phyloP scores from a whole-genome alignment of 2,329 filamentous ascomycete species.

The Epichloe uncinata region DNA sequence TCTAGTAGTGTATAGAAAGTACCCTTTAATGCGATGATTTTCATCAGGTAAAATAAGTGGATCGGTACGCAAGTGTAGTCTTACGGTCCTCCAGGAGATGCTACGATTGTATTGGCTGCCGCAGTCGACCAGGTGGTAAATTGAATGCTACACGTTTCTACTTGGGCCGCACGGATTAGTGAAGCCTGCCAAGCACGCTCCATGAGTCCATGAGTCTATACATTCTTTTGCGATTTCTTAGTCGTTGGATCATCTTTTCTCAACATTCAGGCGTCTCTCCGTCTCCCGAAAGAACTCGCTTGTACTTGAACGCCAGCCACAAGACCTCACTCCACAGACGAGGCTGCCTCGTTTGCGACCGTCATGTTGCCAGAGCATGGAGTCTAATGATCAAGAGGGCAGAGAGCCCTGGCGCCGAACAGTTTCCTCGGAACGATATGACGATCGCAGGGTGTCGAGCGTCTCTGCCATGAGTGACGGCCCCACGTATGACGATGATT shows the following conservation, averaged over 20 bases:
- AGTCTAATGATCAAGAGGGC: slow-evolving; percentile 17
- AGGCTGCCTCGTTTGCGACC: slow-evolving; percentile 11
- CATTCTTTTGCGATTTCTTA: neutral
- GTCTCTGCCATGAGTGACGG: slow-evolving; percentile 21
- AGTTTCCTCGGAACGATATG: neutral
- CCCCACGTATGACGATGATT: slow-evolving; percentile 15
- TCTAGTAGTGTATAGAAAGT: no score
- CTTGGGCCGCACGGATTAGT: neutral
- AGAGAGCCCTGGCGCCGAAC: slow-evolving; percentile 14
- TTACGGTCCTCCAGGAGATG: no score
- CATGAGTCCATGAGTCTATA: no score
- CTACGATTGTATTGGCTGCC: neutral
- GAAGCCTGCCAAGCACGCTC: neutral
- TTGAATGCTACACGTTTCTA: neutral
- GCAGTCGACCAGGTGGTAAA: no score
- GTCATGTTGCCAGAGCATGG: slow-evolving; percentile 13
- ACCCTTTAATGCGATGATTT: no score
- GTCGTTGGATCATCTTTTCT: no score
- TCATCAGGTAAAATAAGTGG: no score
- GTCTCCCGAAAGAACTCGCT: neutral
- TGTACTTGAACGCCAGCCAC: neutral
- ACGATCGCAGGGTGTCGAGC: slow-evolving; percentile 12
- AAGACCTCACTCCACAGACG: neutral
- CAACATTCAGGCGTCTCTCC: no score
- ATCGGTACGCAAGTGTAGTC: no score